A percentile compares a stretch with the other conserved stretches of the same genome.
Evolutionary conservation across 352 stramenopile species (phyloP).

Genomic region (Blastocystis hominis): DNA sequence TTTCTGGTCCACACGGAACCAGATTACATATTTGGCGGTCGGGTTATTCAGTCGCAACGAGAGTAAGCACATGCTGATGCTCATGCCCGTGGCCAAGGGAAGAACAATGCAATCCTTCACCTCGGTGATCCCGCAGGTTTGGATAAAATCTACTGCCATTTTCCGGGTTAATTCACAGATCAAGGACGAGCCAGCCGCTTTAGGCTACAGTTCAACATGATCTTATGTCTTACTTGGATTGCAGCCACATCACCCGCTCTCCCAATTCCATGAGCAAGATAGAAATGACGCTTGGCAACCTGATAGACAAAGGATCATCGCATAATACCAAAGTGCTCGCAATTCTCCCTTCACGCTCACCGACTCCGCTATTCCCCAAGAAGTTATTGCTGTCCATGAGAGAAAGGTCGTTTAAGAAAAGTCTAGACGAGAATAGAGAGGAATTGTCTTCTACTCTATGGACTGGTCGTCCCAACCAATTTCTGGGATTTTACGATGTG

Average conservation of each 20-base stretch:
- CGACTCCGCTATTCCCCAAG: constrained; percentile 59
- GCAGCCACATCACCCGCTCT: constrained; percentile 58
- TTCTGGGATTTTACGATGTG: constrained; percentile 59
- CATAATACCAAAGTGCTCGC: constrained; percentile 16
- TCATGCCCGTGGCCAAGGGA: constrained; percentile 59
- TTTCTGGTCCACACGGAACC: constrained; percentile 59
- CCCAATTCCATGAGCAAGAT: constrained; percentile 59
- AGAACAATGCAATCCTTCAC: constrained; percentile 58
- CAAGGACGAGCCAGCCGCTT: constrained; percentile 58
- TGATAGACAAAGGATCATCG: not conserved
- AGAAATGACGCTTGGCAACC: constrained; percentile 47
- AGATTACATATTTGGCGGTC: constrained; percentile 58
- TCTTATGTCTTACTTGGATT: constrained; percentile 12
- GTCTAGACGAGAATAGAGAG: not conserved
- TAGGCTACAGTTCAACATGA: constrained; percentile 30
- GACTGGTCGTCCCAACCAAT: constrained; percentile 58
- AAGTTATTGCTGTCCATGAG: constrained; percentile 61
- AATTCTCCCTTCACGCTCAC: constrained; percentile 58
- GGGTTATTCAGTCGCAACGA: constrained; percentile 11
- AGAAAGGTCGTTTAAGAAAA: constrained; percentile 55
- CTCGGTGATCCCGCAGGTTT: constrained; percentile 55
- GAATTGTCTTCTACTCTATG: constrained; percentile 44
- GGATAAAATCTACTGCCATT: constrained; percentile 57
- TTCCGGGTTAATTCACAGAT: constrained; percentile 55
- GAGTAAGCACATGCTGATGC: constrained; percentile 42